phyloP scores from a whole-genome alignment of 1,284 basidiomycete species.

The Microbotryomycetes sp. region DNA sequence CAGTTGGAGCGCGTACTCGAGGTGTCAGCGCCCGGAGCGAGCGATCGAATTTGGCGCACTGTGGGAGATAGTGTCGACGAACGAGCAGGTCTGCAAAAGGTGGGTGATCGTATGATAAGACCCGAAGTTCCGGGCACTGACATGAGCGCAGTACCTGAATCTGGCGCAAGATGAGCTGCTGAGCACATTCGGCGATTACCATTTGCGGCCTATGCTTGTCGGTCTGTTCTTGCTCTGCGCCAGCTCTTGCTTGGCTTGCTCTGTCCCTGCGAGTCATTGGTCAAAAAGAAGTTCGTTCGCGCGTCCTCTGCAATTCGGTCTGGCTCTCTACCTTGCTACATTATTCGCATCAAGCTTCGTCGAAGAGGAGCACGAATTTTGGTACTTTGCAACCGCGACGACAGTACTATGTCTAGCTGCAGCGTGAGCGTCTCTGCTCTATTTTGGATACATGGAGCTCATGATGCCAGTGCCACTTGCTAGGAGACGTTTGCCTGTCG shows the following conservation, averaged over 20 bases:
- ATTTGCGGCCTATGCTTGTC: constrained; percentile 4
- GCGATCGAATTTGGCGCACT: background rate
- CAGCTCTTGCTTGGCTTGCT: background rate
- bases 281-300: background rate
- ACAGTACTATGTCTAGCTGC: background rate
- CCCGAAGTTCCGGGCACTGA: background rate
- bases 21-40: background rate
- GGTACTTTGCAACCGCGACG: constrained; percentile 25
- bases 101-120: background rate
- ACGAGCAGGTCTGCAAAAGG: background rate
- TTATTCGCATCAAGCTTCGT: constrained; percentile 31
- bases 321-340: constrained; percentile 12
- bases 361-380: constrained; percentile 33
- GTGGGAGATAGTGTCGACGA: background rate
- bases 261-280: background rate
- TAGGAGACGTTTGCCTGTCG: too few species aligned
- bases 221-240: constrained; percentile 5
- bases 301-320: background rate
- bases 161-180: constrained; percentile 23
- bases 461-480: too few species aligned
- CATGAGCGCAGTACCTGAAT: constrained; percentile 19
- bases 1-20: constrained; percentile 11
- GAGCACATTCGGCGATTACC: constrained; percentile 17
- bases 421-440: background rate
- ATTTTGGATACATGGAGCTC: too few species aligned